phyloP scores from a whole-genome alignment of 1,139 yeast species.

The Candida glucosophila region DNA sequence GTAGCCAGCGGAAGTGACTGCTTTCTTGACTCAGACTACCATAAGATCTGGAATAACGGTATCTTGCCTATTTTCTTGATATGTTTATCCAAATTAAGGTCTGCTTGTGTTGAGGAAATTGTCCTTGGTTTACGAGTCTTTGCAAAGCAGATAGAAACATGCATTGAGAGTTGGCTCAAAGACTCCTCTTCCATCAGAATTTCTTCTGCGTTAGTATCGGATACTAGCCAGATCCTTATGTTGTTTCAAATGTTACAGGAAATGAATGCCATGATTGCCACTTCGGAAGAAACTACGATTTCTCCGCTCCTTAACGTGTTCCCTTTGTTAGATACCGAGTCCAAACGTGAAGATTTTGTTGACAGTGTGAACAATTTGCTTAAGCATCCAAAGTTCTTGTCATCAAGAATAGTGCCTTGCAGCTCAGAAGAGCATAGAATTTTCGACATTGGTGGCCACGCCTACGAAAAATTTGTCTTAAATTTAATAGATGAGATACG shows the following conservation, averaged over 20 bases:
- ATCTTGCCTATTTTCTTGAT: constrained; percentile 60
- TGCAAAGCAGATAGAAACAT: constrained; percentile 53
- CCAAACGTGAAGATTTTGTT: constrained; percentile 48
- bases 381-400: constrained; percentile 78
- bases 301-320: constrained; percentile 33
- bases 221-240: constrained; percentile 69
- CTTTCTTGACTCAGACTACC: constrained; percentile 43
- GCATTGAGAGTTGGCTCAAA: constrained; percentile 64
- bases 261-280: constrained; percentile 18
- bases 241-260: constrained; percentile 51
- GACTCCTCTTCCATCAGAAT: constrained; percentile 47
- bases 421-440: constrained; percentile 55
- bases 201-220: constrained; percentile 60
- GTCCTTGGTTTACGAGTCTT: constrained; percentile 58
- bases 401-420: constrained; percentile 59
- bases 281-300: constrained; percentile 10
- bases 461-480: constrained; percentile 34
- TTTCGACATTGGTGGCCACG: constrained; percentile 36
- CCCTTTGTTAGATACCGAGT: constrained; percentile 54
- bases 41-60: constrained; percentile 77
- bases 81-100: constrained; percentile 56
- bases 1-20: constrained; percentile 59
- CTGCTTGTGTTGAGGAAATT: constrained; percentile 54
- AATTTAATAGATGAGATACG: constrained; percentile 46
- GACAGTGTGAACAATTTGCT: constrained; percentile 59